These are phyloP conservation scores for Candida boidinii DNA, from an alignment of 805 yeast genomes.

Conservation along the genomic window DNA sequence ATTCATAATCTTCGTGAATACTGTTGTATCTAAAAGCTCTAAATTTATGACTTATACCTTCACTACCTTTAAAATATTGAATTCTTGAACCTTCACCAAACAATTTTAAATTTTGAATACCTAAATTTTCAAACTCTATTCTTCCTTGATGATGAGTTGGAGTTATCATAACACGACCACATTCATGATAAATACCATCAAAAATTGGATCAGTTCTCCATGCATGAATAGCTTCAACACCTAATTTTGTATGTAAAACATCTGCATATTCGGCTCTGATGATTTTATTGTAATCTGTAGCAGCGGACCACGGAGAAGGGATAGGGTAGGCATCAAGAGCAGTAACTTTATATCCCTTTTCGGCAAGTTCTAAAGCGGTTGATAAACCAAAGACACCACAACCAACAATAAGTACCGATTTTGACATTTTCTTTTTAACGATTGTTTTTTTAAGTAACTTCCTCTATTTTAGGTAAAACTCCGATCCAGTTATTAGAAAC, in stretches of 20 bases:
- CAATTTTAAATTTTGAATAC: slow-evolving; percentile 25
- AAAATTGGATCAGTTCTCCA: slow-evolving; percentile 30
- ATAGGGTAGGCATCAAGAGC: slow-evolving; percentile 32
- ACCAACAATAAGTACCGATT: slow-evolving; percentile 18
- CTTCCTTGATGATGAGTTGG: slow-evolving; percentile 26
- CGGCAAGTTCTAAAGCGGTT: slow-evolving; percentile 29
- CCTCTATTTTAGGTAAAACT: too few relatives aligned
- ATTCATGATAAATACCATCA: slow-evolving; percentile 26
- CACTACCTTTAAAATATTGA: slow-evolving; percentile 21
- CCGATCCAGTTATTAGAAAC: too few relatives aligned
- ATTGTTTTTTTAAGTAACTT: too few relatives aligned
- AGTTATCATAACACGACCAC: slow-evolving; percentile 34
- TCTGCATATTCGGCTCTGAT: slow-evolving; percentile 40
- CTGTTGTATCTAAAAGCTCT: slow-evolving; percentile 10
- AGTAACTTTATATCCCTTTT: slow-evolving; percentile 22
- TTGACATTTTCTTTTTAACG: slow-evolving; percentile 5
- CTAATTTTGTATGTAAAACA: slow-evolving; percentile 29
- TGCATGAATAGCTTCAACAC: slow-evolving; percentile 33
- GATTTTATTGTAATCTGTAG: slow-evolving; percentile 41
- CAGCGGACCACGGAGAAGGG: slow-evolving; percentile 39
- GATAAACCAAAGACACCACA: slow-evolving; percentile 42
- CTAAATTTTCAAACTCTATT: slow-evolving; percentile 27
- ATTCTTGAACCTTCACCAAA: slow-evolving; percentile 21
- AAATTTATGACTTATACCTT: slow-evolving; percentile 18
- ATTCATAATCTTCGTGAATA: slow-evolving; percentile 7